A percentile compares a stretch with the other conserved stretches of the same genome.
Conservation (phyloP, 2,329 filamentous ascomycete species). For the Lachnellula hyalina region DNA sequence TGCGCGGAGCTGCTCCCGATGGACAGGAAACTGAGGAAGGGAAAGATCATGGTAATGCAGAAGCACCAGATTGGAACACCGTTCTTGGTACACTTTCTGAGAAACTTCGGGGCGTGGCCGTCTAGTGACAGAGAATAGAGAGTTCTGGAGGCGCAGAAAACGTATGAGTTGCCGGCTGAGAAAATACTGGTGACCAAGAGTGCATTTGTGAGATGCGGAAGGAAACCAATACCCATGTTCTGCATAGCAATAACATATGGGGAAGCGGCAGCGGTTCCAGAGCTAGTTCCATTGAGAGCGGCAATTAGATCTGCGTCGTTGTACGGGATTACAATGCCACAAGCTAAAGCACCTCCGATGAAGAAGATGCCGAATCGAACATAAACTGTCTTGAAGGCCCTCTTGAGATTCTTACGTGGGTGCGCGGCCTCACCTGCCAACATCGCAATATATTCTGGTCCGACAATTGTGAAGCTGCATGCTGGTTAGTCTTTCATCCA, state of each 20-base stretch:
- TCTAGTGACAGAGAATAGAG: constrained; percentile 63
- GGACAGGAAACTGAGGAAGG: constrained; percentile 66
- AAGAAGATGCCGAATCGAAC: constrained; percentile 69
- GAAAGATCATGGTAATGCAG: constrained; percentile 60
- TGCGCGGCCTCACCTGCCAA: constrained; percentile 66
- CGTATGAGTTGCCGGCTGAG: constrained; percentile 55
- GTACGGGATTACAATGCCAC: constrained; percentile 62
- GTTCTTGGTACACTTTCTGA: constrained; percentile 54
- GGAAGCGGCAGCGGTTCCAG: constrained; percentile 38
- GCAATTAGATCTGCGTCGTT: constrained; percentile 52
- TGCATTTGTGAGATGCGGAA: constrained; percentile 65
- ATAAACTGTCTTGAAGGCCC: constrained; percentile 68
- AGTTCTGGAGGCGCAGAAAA: constrained; percentile 63
- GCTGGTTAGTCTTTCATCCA: background rate
- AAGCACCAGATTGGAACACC: constrained; percentile 59
- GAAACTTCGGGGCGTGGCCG: constrained; percentile 58
- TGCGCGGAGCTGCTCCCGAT: constrained; percentile 43
- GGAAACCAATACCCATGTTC: constrained; percentile 55
- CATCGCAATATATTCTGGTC: constrained; percentile 56
- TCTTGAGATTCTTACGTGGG: constrained; percentile 58
- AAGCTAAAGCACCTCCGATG: constrained; percentile 59
- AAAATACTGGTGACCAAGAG: constrained; percentile 60
- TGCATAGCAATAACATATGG: constrained; percentile 56
- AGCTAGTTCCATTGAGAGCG: constrained; percentile 32
- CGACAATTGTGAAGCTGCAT: constrained; percentile 31